These are phyloP conservation scores for Trypanosoma scelopori DNA, from an alignment of 208 protist genomes.

Conservation along the genomic window DNA sequence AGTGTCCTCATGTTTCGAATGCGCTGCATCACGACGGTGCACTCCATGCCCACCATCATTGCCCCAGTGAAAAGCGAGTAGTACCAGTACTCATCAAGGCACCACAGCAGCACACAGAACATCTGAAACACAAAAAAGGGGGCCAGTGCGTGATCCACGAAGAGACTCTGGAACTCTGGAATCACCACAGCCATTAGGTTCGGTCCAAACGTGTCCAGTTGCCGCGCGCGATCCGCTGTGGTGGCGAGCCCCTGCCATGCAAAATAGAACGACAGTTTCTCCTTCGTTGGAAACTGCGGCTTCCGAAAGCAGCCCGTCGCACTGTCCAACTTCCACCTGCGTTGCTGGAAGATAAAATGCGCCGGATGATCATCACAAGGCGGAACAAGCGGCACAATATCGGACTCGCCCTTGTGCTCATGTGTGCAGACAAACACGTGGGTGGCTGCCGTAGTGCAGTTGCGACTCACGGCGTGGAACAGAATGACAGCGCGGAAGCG, in stretches of 20 bases:
- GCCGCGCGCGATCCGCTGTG: slow-evolving; percentile 38
- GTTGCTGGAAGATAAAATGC: slow-evolving; percentile 90
- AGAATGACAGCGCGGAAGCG: slow-evolving; percentile 70
- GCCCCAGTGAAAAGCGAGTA: slow-evolving; percentile 97
- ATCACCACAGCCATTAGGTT: slow-evolving; percentile 95
- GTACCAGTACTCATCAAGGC: slow-evolving; percentile 97
- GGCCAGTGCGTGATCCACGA: slow-evolving; percentile 95
- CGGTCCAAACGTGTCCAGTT: slow-evolving; percentile 74
- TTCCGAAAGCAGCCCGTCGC: slow-evolving; percentile 71
- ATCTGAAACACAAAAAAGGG: slow-evolving; percentile 99
- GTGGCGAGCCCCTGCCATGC: slow-evolving; percentile 64
- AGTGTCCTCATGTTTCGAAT: slow-evolving; percentile 93
- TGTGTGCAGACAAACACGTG: slow-evolving; percentile 77
- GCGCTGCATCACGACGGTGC: slow-evolving; percentile 93
- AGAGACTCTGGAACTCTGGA: slow-evolving; percentile 94
- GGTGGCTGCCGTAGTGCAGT: slow-evolving; percentile 51
- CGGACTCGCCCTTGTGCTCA: slow-evolving; percentile 79
- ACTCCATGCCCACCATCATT: slow-evolving; percentile 98
- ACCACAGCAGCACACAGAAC: slow-evolving; percentile 96
- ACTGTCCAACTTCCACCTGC: slow-evolving; percentile 87
- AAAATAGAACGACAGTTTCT: slow-evolving; percentile 78
- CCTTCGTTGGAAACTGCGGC: slow-evolving; percentile 78
- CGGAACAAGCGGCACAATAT: slow-evolving; percentile 73
- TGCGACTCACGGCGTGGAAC: slow-evolving; percentile 46
- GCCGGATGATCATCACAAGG: slow-evolving; percentile 49